A percentile compares a stretch with the other conserved stretches of the same genome.
Evolutionary conservation across 2,329 filamentous ascomycete genomes (phyloP).

Genomic region (Bipolaris sorokiniana): DNA sequence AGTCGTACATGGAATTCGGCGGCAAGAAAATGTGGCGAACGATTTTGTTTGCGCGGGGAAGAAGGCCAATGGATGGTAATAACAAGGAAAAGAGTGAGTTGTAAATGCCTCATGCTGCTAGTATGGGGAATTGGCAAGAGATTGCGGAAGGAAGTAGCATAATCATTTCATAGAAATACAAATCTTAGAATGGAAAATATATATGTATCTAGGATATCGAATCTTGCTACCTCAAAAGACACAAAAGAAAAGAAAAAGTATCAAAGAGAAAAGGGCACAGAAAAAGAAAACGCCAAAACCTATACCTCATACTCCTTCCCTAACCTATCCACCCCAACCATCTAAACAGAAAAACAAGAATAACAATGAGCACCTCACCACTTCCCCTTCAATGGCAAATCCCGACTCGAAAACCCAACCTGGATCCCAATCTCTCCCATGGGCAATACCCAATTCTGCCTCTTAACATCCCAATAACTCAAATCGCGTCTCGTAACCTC

Average conservation of each 20-base stretch:
- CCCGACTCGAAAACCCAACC: constrained; percentile 45
- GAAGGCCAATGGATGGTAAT: constrained; percentile 43
- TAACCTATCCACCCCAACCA: constrained; percentile 5
- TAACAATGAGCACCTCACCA: constrained; percentile 27
- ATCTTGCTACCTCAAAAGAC: neutral
- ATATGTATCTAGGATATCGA: neutral
- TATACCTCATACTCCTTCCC: neutral
- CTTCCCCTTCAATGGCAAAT: constrained; percentile 39
- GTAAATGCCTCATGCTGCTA: neutral
- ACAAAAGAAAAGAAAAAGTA: neutral
- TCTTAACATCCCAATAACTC: constrained; percentile 50
- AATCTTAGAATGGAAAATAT: neutral
- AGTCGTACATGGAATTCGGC: constrained; percentile 54
- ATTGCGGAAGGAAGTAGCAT: neutral
- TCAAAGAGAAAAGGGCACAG: neutral
- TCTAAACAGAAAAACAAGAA: neutral
- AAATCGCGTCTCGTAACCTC: constrained; percentile 50
- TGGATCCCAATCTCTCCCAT: constrained; percentile 38
- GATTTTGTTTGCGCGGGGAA: constrained; percentile 60
- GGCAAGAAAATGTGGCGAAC: constrained; percentile 51
- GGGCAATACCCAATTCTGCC: constrained; percentile 52
- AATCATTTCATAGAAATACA: no score
- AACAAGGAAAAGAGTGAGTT: constrained; percentile 36
- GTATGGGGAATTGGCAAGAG: no score
- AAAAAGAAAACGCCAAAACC: neutral